A percentile compares a stretch with the other conserved stretches of the same genome.
These are phyloP conservation scores for Salvia miltiorrhiza DNA, from an alignment of 257 asterid species.

Conservation along the genomic window DNA sequence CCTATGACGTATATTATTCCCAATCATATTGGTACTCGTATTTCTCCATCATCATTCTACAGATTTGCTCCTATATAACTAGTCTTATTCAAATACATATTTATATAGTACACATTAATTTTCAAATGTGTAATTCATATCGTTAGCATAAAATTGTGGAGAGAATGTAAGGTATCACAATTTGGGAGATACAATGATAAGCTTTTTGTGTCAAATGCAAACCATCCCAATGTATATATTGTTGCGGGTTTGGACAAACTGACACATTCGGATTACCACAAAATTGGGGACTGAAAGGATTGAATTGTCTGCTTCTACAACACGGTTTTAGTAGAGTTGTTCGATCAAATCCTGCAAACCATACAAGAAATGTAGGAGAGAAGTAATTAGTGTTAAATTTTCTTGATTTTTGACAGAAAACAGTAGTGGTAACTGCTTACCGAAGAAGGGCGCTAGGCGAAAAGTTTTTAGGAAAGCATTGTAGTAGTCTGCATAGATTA, in stretches of 20 bases:
- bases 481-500: constrained; percentile 13
- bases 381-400: no score
- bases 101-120: no score
- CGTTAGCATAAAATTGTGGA: background rate
- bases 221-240: constrained; percentile 39
- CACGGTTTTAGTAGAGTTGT: constrained; percentile 8
- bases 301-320: background rate
- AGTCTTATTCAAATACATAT: no score
- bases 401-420: no score
- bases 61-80: no score
- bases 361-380: no score
- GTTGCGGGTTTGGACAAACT: constrained; percentile 24
- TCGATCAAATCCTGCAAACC: constrained; percentile 18
- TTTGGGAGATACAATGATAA: background rate
- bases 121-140: no score
- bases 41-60: no score
- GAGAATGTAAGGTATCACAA: background rate
- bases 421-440: background rate
- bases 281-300: background rate
- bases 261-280: constrained; percentile 23
- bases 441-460: background rate
- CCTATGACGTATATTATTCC: no score
- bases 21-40: no score
- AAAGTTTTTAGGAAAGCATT: background rate
- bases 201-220: constrained; percentile 30